Conservation (phyloP, 805 yeast species). For the Candida ipomoeae region DNA sequence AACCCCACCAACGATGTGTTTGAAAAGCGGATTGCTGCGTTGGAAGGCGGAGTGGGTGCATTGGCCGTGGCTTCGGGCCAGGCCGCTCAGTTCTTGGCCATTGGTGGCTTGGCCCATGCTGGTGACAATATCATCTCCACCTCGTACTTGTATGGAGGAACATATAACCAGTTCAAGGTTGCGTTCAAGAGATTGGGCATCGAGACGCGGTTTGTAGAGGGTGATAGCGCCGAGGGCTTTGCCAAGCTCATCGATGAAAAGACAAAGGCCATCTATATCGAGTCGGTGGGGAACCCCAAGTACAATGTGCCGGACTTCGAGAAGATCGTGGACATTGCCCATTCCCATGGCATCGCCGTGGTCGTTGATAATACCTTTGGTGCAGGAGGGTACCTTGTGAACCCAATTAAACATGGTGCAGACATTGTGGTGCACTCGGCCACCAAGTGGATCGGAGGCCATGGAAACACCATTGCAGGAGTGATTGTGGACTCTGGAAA, state of each 20-base stretch:
- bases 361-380: conserved; percentile 96
- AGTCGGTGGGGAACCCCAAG: conserved; percentile 89
- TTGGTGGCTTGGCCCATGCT: conserved; percentile 74
- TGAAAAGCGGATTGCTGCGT: conserved; percentile 87
- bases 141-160: conserved; percentile 89
- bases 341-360: conserved; percentile 80
- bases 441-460: conserved; percentile 97
- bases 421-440: conserved; percentile 93
- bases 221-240: conserved; percentile 73
- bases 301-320: conserved; percentile 91
- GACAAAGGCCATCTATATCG: conserved; percentile 87
- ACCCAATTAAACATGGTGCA: conserved; percentile 85
- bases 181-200: conserved; percentile 87
- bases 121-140: conserved; percentile 92
- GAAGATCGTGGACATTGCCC: conserved; percentile 69
- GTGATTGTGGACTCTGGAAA: conserved; percentile 86
- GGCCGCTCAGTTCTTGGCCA: conserved; percentile 87
- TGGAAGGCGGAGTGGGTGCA: conserved; percentile 91
- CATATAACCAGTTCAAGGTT: conserved; percentile 92
- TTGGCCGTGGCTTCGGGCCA: conserved; percentile 93
- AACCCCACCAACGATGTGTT: conserved; percentile 92
- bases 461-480: conserved; percentile 94
- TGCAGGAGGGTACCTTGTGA: conserved; percentile 87
- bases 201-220: conserved; percentile 77
- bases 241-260: conserved; percentile 71